Evolutionary conservation across 768 basidiomycete genomes (phyloP).

Genomic region (Mycena galericulata): DNA sequence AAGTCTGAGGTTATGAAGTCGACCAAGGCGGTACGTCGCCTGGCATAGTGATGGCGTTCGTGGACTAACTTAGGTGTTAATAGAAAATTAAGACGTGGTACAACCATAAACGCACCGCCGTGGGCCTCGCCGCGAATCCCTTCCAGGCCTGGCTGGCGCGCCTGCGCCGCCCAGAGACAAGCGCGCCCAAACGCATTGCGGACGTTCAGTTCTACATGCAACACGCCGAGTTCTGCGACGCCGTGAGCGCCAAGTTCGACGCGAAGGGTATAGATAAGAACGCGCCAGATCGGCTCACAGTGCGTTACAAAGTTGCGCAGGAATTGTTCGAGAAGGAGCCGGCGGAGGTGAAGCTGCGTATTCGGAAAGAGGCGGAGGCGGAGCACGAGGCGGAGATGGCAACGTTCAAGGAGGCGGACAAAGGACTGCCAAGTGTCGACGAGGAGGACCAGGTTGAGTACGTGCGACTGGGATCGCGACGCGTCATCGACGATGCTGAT

Average conservation of each 20-base stretch:
- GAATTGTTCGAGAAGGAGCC: background rate
- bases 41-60: no score
- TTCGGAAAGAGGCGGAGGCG: background rate
- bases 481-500: no score
- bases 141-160: background rate
- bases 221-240: constrained; percentile 30
- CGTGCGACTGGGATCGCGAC: background rate
- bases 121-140: background rate
- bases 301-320: background rate
- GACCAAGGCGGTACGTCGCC: no score
- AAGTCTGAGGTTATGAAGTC: no score
- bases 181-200: background rate
- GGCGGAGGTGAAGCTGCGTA: background rate
- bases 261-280: background rate
- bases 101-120: background rate
- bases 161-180: background rate
- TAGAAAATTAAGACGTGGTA: constrained; percentile 5
- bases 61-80: no score
- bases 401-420: background rate
- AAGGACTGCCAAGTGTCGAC: background rate
- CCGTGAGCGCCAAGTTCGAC: constrained; percentile 59
- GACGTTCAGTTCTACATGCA: background rate
- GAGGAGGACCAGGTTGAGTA: background rate
- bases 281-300: background rate
- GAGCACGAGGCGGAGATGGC: background rate